Base-by-base conservation (phyloP, 441 rosid species). In the Arabidopsis hybrid region DNA sequence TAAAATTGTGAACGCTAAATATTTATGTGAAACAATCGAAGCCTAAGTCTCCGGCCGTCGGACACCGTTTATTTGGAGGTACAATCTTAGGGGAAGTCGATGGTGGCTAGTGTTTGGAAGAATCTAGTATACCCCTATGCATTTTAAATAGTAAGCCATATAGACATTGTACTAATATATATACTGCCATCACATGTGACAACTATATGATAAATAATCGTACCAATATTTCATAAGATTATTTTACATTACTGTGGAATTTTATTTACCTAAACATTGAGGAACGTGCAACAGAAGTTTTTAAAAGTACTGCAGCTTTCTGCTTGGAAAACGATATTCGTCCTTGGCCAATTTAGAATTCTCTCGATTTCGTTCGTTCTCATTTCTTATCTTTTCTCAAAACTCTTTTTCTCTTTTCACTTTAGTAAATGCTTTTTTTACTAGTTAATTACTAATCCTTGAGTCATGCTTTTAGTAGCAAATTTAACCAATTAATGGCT, bases 181-280 rank as follows among this genome's bases (percentile, higher is more conserved):
- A 52, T 60, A 60, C 31, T 31, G 52, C 38, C 31, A 67, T 60
- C 63, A 67, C 62, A 74, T 74, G 68, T 51, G 65, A 67, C 61
- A 67, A 52, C 39, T 40, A 67, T 67, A 60, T 68, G 63, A 68
- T 68, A 75, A 14, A 67, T 59, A 67, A 59, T 59, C 17, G 72
- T 66, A 51, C 61, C 61, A 59, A n/a, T 26, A 66, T 74, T 60
- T 67, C 56, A 60, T 4, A 36, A 50, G 51, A 73, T 64, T 56
- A 56, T 43, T 58, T 69, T 58, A 18, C 49, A 59, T 6, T 36
- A 21, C 6, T 14, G 29, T 70, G 8, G 16, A 47, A 59, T 13
- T 36, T 50, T 4, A 50, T 50, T 66, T 18, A 74, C 61, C 60
- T 66, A 47, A 50, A 43, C 11, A 0, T 13, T 40, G 52, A 38